Evolutionary conservation across 257 asterid species (phyloP).

Genomic region (Nicotiana noctiflora): DNA sequence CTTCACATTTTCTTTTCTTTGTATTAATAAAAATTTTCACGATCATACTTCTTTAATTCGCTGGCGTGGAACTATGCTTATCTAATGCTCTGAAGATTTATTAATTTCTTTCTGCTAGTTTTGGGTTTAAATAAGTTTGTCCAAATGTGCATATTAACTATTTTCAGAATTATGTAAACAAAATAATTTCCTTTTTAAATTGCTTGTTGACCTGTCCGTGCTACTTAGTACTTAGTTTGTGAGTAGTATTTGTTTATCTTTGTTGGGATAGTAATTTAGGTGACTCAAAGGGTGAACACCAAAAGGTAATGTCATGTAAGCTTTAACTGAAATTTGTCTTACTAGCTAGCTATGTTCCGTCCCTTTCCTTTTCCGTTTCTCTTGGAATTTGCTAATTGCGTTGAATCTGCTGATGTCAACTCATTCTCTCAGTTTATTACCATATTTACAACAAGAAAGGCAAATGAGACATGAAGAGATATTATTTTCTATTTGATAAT

Average conservation of each 20-base stretch:
- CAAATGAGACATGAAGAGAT: constrained; percentile 86
- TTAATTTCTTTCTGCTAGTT: not conserved
- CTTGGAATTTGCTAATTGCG: not conserved
- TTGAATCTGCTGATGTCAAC: constrained; percentile 11
- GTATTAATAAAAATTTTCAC: not conserved
- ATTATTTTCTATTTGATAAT: constrained; percentile 16
- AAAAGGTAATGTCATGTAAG: not conserved
- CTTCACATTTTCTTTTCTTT: not conserved
- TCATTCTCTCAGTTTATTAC: constrained; percentile 59
- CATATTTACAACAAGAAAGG: constrained; percentile 82
- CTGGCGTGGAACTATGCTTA: too few species aligned
- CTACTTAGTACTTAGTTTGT: too few species aligned
- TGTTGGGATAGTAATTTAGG: not conserved
- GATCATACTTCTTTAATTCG: not conserved
- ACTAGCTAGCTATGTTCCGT: not conserved
- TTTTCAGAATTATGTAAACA: not conserved
- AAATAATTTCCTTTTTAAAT: too few species aligned
- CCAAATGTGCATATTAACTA: not conserved
- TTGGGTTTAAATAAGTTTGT: not conserved
- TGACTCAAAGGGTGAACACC: not conserved
- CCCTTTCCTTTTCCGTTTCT: not conserved
- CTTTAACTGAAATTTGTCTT: not conserved
- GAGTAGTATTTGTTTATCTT: not conserved
- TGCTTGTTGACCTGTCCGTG: too few species aligned
- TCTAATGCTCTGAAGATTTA: too few species aligned